Conservation (phyloP, 306 rosid genomes). For the Geum urbanum region DNA sequence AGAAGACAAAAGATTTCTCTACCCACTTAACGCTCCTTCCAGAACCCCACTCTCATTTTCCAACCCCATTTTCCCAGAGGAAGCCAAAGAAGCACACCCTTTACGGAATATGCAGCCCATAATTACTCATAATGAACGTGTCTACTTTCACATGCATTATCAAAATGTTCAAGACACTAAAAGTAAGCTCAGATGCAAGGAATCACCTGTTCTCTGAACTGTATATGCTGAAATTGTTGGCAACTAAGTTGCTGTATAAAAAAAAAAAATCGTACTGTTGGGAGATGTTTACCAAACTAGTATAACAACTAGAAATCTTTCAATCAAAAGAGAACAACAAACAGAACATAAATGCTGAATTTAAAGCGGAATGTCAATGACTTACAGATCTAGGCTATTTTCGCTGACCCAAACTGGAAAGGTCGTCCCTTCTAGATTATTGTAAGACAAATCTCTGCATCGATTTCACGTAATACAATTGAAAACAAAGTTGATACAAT, state of each 20-base stretch:
- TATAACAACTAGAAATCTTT: not conserved
- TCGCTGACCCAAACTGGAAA: slow-evolving; percentile 67
- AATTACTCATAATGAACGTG: not conserved
- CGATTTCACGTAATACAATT: slow-evolving; percentile 13
- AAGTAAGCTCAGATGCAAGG: not conserved
- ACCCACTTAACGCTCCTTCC: not conserved
- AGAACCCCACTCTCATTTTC: not conserved
- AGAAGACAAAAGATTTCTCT: not conserved
- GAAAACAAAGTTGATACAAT: not conserved
- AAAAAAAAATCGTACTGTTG: not conserved
- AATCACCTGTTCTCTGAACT: slow-evolving; percentile 55
- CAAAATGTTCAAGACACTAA: slow-evolving; percentile 2
- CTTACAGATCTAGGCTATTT: slow-evolving; percentile 52
- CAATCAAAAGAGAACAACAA: not conserved
- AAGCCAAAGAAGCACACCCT: not conserved
- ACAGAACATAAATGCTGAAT: not conserved
- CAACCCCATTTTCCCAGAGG: not conserved
- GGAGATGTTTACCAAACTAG: not conserved
- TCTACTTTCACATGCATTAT: not conserved
- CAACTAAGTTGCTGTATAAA: slow-evolving; percentile 65
- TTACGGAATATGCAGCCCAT: not conserved
- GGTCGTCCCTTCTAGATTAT: slow-evolving; percentile 51
- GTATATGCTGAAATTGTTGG: slow-evolving; percentile 59
- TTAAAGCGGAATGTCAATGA: slow-evolving; percentile 3
- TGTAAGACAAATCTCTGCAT: slow-evolving; percentile 87